Percentiles rank a stretch among this genome's conserved stretches.
These are phyloP conservation scores for Xylona heveae DNA, from an alignment of 495 filamentous ascomycete genomes.

Conservation along the genomic window DNA sequence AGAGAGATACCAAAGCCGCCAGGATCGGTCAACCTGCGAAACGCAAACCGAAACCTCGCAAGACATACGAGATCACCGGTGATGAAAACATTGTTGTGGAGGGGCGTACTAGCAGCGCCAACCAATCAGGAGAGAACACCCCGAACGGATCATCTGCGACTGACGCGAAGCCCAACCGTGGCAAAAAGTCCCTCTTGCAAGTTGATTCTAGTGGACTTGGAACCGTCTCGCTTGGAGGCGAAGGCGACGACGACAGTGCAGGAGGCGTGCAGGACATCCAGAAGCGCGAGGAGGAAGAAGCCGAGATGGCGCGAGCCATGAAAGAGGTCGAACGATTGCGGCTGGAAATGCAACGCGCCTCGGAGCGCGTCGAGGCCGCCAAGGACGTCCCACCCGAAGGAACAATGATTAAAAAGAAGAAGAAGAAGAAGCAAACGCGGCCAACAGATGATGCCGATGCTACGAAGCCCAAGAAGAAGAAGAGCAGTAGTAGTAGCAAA, in stretches of 20 bases:
- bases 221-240: constrained; percentile 33
- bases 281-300: constrained; percentile 40
- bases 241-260: constrained; percentile 10
- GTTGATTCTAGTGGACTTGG: constrained; percentile 69
- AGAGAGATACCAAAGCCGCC: constrained; percentile 3
- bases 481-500: too few relatives aligned
- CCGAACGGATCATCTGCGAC: constrained; percentile 11
- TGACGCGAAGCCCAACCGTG: constrained; percentile 19
- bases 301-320: constrained; percentile 67
- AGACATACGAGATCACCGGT: constrained; percentile 5
- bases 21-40: background rate
- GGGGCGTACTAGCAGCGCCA: constrained; percentile 9
- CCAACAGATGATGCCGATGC: background rate
- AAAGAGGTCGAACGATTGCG: constrained; percentile 67
- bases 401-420: constrained; percentile 59
- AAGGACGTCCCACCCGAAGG: constrained; percentile 51
- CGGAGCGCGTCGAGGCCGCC: constrained; percentile 54
- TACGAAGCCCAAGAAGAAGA: constrained; percentile 8
- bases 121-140: background rate
- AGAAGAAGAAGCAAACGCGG: constrained; percentile 27
- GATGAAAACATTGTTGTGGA: constrained; percentile 8
- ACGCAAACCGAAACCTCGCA: background rate
- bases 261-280: constrained; percentile 22
- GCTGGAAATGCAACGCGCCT: constrained; percentile 77
- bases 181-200: constrained; percentile 41